phyloP scores from a whole-genome alignment of 208 protist genomes.

The Acanthamoeba healyi region DNA sequence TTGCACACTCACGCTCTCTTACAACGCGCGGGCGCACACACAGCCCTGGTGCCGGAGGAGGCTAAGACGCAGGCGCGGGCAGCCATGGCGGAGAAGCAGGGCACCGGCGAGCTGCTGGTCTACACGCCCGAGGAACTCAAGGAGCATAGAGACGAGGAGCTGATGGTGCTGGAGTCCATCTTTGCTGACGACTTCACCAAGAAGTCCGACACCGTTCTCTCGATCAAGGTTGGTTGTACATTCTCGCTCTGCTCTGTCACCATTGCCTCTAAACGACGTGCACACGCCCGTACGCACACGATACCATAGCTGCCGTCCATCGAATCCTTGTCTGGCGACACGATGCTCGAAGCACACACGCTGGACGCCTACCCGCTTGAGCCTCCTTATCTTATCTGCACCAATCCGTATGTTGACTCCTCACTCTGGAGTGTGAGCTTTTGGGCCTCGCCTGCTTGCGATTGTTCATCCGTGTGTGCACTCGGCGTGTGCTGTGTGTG shows the following conservation, averaged over 20 bases:
- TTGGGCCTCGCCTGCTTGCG: too few relatives aligned
- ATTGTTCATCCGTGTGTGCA: too few relatives aligned
- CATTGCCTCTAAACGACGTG: too few relatives aligned
- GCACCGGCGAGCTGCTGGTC: not conserved
- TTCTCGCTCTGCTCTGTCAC: too few relatives aligned
- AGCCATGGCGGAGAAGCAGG: not conserved
- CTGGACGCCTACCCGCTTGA: not conserved
- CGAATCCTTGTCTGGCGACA: not conserved
- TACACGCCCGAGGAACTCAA: slow-evolving; percentile 1
- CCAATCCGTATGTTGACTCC: not conserved
- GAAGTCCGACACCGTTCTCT: not conserved
- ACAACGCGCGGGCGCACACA: not conserved
- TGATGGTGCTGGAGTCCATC: slow-evolving; percentile 39
- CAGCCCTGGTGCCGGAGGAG: not conserved
- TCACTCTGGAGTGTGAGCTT: not conserved
- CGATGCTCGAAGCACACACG: not conserved
- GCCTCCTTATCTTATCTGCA: not conserved
- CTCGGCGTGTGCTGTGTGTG: too few relatives aligned
- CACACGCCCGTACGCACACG: too few relatives aligned
- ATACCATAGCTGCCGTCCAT: not conserved
- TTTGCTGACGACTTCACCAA: slow-evolving; percentile 9
- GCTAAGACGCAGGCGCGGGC: not conserved
- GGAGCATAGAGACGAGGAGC: slow-evolving; percentile 10
- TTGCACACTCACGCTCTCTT: not conserved
- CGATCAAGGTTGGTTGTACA: not conserved